These are phyloP conservation scores for Xylariaceae sp. DNA, from an alignment of 2,329 filamentous ascomycete genomes.

Conservation along the genomic window DNA sequence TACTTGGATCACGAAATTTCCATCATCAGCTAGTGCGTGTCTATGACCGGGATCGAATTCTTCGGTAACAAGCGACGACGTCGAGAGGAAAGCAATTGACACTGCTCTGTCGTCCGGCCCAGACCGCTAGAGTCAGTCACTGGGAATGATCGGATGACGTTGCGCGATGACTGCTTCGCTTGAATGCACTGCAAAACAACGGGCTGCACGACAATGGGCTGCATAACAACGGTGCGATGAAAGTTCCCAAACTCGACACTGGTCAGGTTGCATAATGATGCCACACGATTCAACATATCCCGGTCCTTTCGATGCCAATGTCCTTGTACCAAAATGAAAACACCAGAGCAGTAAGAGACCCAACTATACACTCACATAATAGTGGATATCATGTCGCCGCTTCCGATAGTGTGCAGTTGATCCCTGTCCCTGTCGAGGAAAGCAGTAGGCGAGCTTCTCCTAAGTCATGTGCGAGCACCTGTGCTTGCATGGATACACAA, in stretches of 20 bases:
- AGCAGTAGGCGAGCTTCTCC: slow-evolving; percentile 4
- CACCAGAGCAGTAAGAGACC: not conserved
- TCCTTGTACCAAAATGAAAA: slow-evolving; percentile 4
- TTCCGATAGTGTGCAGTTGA: slow-evolving; percentile 9
- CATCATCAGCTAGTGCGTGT: not conserved
- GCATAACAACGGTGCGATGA: not conserved
- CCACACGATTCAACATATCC: not conserved
- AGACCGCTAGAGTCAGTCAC: not conserved
- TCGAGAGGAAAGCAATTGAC: slow-evolving; percentile 3
- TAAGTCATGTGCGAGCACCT: slow-evolving; percentile 10
- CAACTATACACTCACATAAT: slow-evolving; percentile 11
- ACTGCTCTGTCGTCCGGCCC: not conserved
- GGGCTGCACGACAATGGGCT: not conserved
- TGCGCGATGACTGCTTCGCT: not conserved
- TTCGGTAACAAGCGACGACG: not conserved
- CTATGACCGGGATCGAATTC: not conserved
- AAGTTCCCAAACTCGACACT: slow-evolving; percentile 1
- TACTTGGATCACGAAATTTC: not conserved
- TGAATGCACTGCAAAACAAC: not conserved
- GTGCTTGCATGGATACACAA: slow-evolving; percentile 12
- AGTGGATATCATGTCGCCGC: slow-evolving; percentile 6
- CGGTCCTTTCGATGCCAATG: not conserved
- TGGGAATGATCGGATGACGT: not conserved
- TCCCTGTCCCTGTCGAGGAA: slow-evolving; percentile 10
- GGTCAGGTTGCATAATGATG: not conserved